Percentiles rank a stretch among this genome's conserved stretches.
phyloP scores from a whole-genome alignment of 495 filamentous ascomycete genomes.

The Aspergillus taichungensis region DNA sequence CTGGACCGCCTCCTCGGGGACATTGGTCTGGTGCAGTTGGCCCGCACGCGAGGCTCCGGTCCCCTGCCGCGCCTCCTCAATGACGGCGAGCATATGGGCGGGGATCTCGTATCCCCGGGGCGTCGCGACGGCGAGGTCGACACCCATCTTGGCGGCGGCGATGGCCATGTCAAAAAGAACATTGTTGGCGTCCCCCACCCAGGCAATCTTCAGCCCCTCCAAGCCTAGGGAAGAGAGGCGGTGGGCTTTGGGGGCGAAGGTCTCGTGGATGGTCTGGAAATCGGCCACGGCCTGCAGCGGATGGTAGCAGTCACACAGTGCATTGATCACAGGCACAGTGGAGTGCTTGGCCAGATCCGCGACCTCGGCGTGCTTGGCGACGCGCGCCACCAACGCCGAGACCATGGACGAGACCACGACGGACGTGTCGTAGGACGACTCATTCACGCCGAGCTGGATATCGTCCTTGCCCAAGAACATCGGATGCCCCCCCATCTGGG shows the following conservation, averaged over 20 bases:
- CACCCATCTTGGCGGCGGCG: slow-evolving; percentile 74
- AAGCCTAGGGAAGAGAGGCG: slow-evolving; percentile 50
- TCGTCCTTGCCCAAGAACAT: slow-evolving; percentile 95
- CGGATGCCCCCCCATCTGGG: slow-evolving; percentile 77
- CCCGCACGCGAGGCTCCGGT: slow-evolving; percentile 42
- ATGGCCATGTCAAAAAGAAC: slow-evolving; percentile 90
- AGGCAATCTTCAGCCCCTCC: slow-evolving; percentile 80
- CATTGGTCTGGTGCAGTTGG: slow-evolving; percentile 60
- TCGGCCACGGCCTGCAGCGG: slow-evolving; percentile 90
- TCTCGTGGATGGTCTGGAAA: slow-evolving; percentile 81
- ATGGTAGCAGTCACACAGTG: slow-evolving; percentile 79
- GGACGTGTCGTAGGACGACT: slow-evolving; percentile 81
- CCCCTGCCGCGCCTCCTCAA: slow-evolving; percentile 50
- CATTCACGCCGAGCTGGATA: slow-evolving; percentile 94
- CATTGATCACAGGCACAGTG: slow-evolving; percentile 88
- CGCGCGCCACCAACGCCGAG: slow-evolving; percentile 80
- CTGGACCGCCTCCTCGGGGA: slow-evolving; percentile 84
- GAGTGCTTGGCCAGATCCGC: slow-evolving; percentile 69
- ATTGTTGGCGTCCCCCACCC: slow-evolving; percentile 96
- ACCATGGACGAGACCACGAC: slow-evolving; percentile 92
- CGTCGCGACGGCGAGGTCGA: slow-evolving; percentile 77
- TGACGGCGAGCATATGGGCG: slow-evolving; percentile 55
- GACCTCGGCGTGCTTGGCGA: slow-evolving; percentile 76
- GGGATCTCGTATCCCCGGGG: slow-evolving; percentile 77
- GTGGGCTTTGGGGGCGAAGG: slow-evolving; percentile 43